Evolutionary conservation across 805 yeast genomes (phyloP).

Genomic region (Teunomyces kruisii): DNA sequence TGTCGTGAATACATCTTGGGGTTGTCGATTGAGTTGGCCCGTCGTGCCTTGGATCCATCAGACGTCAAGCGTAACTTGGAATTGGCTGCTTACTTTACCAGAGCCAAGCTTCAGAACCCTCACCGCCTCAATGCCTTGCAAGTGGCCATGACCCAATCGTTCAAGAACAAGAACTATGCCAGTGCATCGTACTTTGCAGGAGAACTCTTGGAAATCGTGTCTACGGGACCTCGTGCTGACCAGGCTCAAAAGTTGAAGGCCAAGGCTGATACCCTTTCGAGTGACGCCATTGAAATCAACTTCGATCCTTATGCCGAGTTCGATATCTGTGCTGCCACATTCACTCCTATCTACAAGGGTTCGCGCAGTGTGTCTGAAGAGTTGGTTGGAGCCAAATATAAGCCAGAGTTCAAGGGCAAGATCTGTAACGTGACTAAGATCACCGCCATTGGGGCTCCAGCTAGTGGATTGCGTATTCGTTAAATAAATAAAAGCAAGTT

Average conservation of each 20-base stretch:
- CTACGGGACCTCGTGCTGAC: constrained; percentile 80
- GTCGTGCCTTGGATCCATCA: constrained; percentile 74
- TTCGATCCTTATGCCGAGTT: constrained; percentile 92
- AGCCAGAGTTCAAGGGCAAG: constrained; percentile 72
- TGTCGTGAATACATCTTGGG: constrained; percentile 93
- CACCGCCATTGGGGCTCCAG: constrained; percentile 85
- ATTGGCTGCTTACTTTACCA: constrained; percentile 93
- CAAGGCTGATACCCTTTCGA: constrained; percentile 74
- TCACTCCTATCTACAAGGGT: constrained; percentile 86
- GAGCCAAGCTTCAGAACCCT: constrained; percentile 73
- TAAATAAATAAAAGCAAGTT: constrained; percentile 9
- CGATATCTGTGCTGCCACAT: constrained; percentile 83
- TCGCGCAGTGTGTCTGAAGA: constrained; percentile 71
- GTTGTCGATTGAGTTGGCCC: constrained; percentile 82
- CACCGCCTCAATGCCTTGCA: constrained; percentile 87
- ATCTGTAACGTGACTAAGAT: constrained; percentile 73
- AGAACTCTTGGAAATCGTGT: constrained; percentile 69
- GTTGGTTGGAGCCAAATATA: constrained; percentile 86
- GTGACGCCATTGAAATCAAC: constrained; percentile 86
- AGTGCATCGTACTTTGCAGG: constrained; percentile 88
- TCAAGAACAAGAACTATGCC: constrained; percentile 83
- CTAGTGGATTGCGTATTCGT: constrained; percentile 76
- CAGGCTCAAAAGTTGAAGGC: constrained; percentile 82
- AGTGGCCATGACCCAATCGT: constrained; percentile 92
- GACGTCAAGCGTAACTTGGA: constrained; percentile 85